A percentile compares a stretch with the other conserved stretches of the same genome.
These are phyloP conservation scores for Candida piceae DNA, from an alignment of 805 yeast genomes.

Conservation along the genomic window DNA sequence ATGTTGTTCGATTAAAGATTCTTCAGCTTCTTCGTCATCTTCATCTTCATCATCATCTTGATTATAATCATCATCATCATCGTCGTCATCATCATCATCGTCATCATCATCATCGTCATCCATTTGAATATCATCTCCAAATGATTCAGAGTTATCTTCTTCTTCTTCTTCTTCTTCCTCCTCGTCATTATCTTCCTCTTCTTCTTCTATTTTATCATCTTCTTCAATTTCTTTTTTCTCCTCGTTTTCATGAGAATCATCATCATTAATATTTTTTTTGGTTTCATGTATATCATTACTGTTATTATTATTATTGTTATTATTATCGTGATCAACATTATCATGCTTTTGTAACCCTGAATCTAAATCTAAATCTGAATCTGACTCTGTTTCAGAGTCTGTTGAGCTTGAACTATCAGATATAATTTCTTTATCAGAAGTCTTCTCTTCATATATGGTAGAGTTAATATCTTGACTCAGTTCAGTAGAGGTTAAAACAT, in stretches of 20 bases:
- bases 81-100: constrained; percentile 16
- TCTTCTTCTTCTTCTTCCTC: constrained; percentile 5
- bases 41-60: constrained; percentile 25
- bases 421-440: neutral
- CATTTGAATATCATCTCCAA: constrained; percentile 5
- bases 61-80: constrained; percentile 23
- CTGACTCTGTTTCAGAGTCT: constrained; percentile 8
- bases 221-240: too few species aligned
- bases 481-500: too few species aligned
- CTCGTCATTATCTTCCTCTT: neutral
- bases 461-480: too few species aligned
- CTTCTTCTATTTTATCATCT: neutral
- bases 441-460: constrained; percentile 10
- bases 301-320: neutral
- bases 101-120: constrained; percentile 8
- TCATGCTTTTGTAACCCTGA: constrained; percentile 18
- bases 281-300: neutral
- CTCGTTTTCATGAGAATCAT: too few species aligned
- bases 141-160: constrained; percentile 1
- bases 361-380: constrained; percentile 16
- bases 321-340: neutral
- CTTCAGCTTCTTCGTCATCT: constrained; percentile 27
- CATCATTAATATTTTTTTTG: too few species aligned
- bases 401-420: constrained; percentile 1
- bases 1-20: constrained; percentile 31